These are phyloP conservation scores for Neonectria magnoliae DNA, from an alignment of 2,329 filamentous ascomycete genomes.

Conservation along the genomic window DNA sequence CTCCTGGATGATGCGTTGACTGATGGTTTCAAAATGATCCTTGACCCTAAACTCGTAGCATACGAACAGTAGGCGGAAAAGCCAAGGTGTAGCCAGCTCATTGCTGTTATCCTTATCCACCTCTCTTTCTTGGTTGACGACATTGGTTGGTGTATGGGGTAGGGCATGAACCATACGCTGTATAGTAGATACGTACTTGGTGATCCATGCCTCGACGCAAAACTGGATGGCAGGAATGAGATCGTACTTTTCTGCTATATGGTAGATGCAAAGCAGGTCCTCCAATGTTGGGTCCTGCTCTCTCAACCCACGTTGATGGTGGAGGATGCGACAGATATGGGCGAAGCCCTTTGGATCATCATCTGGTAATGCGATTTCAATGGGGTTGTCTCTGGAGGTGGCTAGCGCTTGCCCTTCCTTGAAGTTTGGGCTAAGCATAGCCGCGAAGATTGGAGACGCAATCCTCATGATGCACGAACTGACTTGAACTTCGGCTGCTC, in stretches of 20 bases:
- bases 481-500: constrained; percentile 9
- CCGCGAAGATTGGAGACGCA: constrained; percentile 22
- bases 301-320: constrained; percentile 2
- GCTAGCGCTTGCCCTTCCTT: constrained; percentile 10
- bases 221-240: constrained; percentile 4
- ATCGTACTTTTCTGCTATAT: constrained; percentile 21
- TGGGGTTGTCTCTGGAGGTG: not conserved
- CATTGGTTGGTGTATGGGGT: too few species aligned
- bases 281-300: not conserved
- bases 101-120: too few species aligned
- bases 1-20: not conserved
- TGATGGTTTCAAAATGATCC: not conserved
- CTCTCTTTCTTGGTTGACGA: too few species aligned
- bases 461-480: constrained; percentile 16
- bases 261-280: not conserved
- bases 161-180: not conserved
- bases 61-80: not conserved
- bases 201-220: constrained; percentile 12
- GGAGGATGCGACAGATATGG: constrained; percentile 13
- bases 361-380: constrained; percentile 14
- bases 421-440: constrained; percentile 26
- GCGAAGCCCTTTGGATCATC: constrained; percentile 18
- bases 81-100: not conserved
- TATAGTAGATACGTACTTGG: not conserved
- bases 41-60: not conserved